Conservation (phyloP, 75 land plant species). For the Adiantum capillusveneris region DNA sequence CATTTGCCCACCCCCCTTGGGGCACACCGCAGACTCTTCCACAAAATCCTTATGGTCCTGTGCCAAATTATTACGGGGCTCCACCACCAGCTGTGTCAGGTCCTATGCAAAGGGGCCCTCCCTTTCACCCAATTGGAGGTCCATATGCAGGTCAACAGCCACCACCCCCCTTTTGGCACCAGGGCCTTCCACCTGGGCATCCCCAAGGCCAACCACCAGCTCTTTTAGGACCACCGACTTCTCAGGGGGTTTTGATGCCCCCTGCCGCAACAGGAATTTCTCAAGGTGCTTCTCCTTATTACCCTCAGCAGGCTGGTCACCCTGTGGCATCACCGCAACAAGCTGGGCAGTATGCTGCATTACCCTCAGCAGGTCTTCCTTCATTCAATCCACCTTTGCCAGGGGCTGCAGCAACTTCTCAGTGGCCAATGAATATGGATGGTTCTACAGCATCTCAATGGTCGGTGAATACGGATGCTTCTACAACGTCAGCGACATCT, state of each 20-base stretch:
- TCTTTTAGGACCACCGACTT: too few relatives aligned
- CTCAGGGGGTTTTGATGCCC: neutral
- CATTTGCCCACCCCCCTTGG: neutral
- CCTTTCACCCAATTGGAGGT: too few relatives aligned
- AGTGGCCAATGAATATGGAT: too few relatives aligned
- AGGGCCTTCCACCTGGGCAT: too few relatives aligned
- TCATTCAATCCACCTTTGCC: slow-evolving; percentile 2
- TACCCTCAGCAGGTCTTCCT: slow-evolving; percentile 10
- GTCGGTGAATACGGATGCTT: slow-evolving; percentile 11
- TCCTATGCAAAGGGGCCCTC: slow-evolving; percentile 6
- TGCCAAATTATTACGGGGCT: neutral
- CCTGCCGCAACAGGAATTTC: slow-evolving; percentile 5
- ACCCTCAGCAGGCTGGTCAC: neutral
- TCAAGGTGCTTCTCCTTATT: neutral
- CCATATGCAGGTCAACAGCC: too few relatives aligned
- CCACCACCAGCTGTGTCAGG: slow-evolving; percentile 1
- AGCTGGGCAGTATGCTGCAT: slow-evolving; percentile 19
- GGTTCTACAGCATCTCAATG: neutral
- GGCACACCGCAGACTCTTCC: too few relatives aligned
- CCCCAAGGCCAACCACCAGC: too few relatives aligned
- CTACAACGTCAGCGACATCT: neutral
- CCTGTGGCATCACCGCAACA: slow-evolving; percentile 8
- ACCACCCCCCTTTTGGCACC: too few relatives aligned
- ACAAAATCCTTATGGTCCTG: neutral
- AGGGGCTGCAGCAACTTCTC: slow-evolving; percentile 10